Base-by-base conservation (phyloP, 225 moss, liverwort and hornwort species). In the Polytrichum commune region DNA sequence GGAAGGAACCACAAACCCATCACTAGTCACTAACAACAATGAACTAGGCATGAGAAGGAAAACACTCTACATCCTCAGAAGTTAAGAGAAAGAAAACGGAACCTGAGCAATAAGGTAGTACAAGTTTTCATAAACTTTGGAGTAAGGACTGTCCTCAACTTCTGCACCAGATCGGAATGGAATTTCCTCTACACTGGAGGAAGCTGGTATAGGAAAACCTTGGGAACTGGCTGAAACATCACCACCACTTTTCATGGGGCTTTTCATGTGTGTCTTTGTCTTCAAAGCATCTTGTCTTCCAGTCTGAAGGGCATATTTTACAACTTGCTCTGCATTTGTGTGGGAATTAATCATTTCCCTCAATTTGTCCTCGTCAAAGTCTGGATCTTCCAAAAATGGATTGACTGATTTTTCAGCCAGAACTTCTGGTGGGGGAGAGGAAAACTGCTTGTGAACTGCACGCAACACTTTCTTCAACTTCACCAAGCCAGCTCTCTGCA, bases 361-460 rank as follows among this genome's bases (percentile, higher is more conserved):
- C 61, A 97, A 69, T 58, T 72, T 77, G 69, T 85, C 92, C 83
- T 97, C 96, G 53, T 92, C 88, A 70, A 93, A 91, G 13, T 90
- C 88, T 67, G 89, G 85, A 73, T 93, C 92, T 70, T 92, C 93
- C 19, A 97, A 82, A 76, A 91, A 97, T 66, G 76, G 33, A 69
- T 91, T 88, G 69, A 97, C 90, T 61, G 96, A 87, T 70, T 85
- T 93, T 62, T 78, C 74, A 23, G 77, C 79, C 72, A 93, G 89
- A 54, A 92, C 65, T 69, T 86, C 85, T 66, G 74, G 71, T 62
- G 93, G 92, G 53, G 96, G 96, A 69, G 73, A 82, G 30, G 90
- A 85, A 79, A 97, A 97, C 80, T 97, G 96, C 81, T 90, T 93
- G 88, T 92, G 72, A 65, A 97, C 93, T 66, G 96, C 93, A 60